phyloP scores from a whole-genome alignment of 2,329 filamentous ascomycete genomes.

The Xylaria sp. region DNA sequence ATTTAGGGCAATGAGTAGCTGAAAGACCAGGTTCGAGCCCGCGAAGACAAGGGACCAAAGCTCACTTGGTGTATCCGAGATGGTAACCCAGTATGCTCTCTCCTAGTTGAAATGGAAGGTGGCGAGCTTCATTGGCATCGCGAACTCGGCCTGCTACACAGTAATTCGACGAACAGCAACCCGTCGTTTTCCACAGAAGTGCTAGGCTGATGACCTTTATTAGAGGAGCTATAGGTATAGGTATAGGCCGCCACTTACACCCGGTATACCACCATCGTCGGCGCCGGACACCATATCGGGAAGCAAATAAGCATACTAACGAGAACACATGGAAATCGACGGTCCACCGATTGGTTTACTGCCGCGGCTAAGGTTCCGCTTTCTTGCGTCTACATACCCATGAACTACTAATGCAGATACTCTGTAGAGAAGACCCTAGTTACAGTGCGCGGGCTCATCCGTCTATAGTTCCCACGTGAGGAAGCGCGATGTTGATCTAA shows the following conservation, averaged over 20 bases:
- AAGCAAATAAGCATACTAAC: slow-evolving; percentile 14
- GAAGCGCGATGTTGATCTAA: slow-evolving; percentile 20
- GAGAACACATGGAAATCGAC: slow-evolving; percentile 1
- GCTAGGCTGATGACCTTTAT: slow-evolving; percentile 12
- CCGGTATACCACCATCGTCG: slow-evolving; percentile 31
- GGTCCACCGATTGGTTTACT: slow-evolving; percentile 21
- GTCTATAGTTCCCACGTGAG: slow-evolving; percentile 26
- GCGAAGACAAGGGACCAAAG: neutral
- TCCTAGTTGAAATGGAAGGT: slow-evolving; percentile 2
- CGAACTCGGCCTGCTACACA: slow-evolving; percentile 4
- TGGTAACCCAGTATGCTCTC: neutral
- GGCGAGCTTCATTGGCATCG: slow-evolving; percentile 6
- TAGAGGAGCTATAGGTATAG: slow-evolving; percentile 20
- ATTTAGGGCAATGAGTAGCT: neutral
- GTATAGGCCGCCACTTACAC: neutral
- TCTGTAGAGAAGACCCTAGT: slow-evolving; percentile 13
- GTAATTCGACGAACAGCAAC: slow-evolving; percentile 6
- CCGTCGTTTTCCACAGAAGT: neutral
- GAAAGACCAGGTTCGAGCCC: neutral
- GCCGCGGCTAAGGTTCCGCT: slow-evolving; percentile 14
- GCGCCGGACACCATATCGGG: slow-evolving; percentile 28
- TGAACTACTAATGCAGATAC: neutral
- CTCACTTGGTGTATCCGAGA: neutral
- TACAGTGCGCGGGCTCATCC: slow-evolving; percentile 27
- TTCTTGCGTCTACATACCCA: slow-evolving; percentile 16